These are phyloP conservation scores for Lactarius psammicola DNA, from an alignment of 768 basidiomycete species.

Conservation along the genomic window DNA sequence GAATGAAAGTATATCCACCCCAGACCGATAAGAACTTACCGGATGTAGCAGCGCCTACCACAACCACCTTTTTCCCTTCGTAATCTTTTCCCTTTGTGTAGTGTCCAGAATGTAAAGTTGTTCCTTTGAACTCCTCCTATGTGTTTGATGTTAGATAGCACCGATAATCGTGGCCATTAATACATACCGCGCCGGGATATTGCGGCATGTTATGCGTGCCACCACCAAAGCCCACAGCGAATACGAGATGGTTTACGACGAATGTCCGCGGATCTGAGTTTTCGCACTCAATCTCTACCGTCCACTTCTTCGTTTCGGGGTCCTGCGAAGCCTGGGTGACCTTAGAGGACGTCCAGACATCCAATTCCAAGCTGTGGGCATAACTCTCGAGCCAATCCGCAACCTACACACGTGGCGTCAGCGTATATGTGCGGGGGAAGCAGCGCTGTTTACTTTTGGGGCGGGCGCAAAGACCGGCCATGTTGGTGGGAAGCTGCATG, in stretches of 20 bases:
- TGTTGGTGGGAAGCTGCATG: slow-evolving; percentile 35
- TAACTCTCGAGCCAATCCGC: slow-evolving; percentile 70
- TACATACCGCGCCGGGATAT: slow-evolving; percentile 26
- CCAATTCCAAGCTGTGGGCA: slow-evolving; percentile 56
- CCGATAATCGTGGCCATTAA: background rate
- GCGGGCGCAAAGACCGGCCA: slow-evolving; percentile 36
- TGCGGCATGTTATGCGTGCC: slow-evolving; percentile 37
- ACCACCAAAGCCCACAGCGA: slow-evolving; percentile 39
- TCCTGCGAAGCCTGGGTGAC: slow-evolving; percentile 25
- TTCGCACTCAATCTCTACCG: slow-evolving; percentile 22
- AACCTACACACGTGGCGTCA: slow-evolving; percentile 38
- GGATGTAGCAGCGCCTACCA: slow-evolving; percentile 40
- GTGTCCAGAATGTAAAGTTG: slow-evolving; percentile 35
- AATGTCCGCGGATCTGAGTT: slow-evolving; percentile 17
- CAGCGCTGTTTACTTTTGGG: slow-evolving; percentile 30
- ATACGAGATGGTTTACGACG: slow-evolving; percentile 34
- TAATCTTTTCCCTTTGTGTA: slow-evolving; percentile 35
- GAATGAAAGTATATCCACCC: background rate
- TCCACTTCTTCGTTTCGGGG: slow-evolving; percentile 28
- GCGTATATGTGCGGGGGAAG: background rate
- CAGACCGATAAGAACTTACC: slow-evolving; percentile 6
- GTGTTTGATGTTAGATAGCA: background rate
- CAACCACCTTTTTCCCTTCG: slow-evolving; percentile 41
- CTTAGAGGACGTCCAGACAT: slow-evolving; percentile 55
- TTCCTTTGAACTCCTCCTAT: slow-evolving; percentile 38